Base-by-base conservation (phyloP, 2,329 filamentous ascomycete genomes). In the Stemphylium lycopersici region DNA sequence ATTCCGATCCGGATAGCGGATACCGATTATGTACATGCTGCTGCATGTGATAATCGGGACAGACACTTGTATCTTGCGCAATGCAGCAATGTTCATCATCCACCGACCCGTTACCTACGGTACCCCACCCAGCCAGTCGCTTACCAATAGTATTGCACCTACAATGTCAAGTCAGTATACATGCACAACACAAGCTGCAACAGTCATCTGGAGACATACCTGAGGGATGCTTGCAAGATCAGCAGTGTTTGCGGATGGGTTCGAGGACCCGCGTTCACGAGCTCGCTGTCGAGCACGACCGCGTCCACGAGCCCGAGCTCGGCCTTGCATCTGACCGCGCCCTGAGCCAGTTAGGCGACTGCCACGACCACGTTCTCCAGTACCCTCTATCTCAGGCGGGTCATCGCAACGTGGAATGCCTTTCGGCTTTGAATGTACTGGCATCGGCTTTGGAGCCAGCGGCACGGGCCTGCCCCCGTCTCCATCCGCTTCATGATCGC, bases 141-240 rank as follows among this genome's bases (percentile, higher is more conserved):
- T 49, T 38, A 49, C 38, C 47, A 49, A 33, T 49, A 34, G 22
- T 42, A 33, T 45, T 34, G 43, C 37, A 47, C 29, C 41, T 43
- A 18, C n/a, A n/a, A 26, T 13, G 3, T 52, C 36, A 52, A 6
- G 50, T 61, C 5, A 96, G 73, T 80, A 95, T 83, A 5, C 86
- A 88, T 56, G 87, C 31, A 18, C 11, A 26, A 5, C 12, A 16
- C 26, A 86, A 60, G 96, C 76, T 39, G 36, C 4, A 22, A 10
- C 4, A 22, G 11, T 29, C 31, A 45, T 45, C 31, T 20, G 20
- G 16, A 38, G 12, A 16, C 40, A 15, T 51, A 56, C 53, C 6
- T 45, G 20, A 11, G 53, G 53, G 37, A 39, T 15, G 16, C 20
- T 24, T 11, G 32, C 44, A 26, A 26, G 32, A 22, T 18, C 24